phyloP scores from a whole-genome alignment of 352 stramenopile genomes.

The Phytophthora chlamydospora region DNA sequence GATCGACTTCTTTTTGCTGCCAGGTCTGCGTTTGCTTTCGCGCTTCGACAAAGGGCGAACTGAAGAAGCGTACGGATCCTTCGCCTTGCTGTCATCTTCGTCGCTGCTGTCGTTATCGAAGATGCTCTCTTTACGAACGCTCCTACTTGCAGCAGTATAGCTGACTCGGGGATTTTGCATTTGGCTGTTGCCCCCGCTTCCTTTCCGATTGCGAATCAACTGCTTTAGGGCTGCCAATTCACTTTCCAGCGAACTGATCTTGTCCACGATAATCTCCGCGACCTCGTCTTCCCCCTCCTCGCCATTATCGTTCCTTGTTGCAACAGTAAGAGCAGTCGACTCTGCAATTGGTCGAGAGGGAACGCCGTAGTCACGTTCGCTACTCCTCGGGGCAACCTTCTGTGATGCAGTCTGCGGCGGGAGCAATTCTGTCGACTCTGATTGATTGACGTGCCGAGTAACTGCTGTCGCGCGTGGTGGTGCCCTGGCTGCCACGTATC shows the following conservation, averaged over 20 bases:
- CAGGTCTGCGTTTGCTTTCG: slow-evolving; percentile 18
- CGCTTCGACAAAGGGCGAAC: slow-evolving; percentile 6
- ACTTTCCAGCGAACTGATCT: slow-evolving; percentile 75
- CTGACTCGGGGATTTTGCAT: slow-evolving; percentile 2
- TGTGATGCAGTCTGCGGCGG: background rate
- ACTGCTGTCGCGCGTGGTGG: slow-evolving; percentile 7
- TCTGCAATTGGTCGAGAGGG: background rate
- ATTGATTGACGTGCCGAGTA: slow-evolving; percentile 9
- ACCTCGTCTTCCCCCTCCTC: slow-evolving; percentile 47
- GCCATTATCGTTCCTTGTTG: background rate
- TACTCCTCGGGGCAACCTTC: background rate
- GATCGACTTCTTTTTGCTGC: slow-evolving; percentile 32
- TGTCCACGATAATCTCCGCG: slow-evolving; percentile 79
- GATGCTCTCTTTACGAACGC: slow-evolving; percentile 69
- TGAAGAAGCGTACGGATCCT: slow-evolving; percentile 14
- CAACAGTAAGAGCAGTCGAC: slow-evolving; percentile 1
- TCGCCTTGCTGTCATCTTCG: slow-evolving; percentile 36
- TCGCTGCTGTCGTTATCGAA: slow-evolving; percentile 73
- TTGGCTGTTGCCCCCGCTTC: slow-evolving; percentile 9
- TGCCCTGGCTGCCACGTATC: slow-evolving; percentile 52
- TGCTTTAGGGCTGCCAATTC: slow-evolving; percentile 74
- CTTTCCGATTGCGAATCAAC: slow-evolving; percentile 64
- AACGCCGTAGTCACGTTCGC: slow-evolving; percentile 10
- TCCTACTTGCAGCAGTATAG: slow-evolving; percentile 14
- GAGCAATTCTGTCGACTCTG: slow-evolving; percentile 15